Base-by-base conservation (phyloP, 2,329 filamentous ascomycete genomes). In the Ophiocordyceps unilateralis region DNA sequence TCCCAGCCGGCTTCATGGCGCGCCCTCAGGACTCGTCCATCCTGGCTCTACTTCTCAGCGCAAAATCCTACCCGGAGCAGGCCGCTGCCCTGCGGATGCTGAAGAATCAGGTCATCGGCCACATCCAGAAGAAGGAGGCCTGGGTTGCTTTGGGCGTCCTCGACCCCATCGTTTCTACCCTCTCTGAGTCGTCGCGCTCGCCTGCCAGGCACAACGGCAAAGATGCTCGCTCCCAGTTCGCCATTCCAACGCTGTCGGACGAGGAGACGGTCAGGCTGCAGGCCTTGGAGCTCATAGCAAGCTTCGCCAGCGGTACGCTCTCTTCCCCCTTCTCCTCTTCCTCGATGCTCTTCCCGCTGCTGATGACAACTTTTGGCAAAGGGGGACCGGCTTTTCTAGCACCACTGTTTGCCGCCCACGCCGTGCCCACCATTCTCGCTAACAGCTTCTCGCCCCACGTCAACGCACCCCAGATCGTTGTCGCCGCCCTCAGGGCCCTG, bases 81-180 rank as follows among this genome's bases (percentile, higher is more conserved):
- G 64, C 74, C 36, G 64, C 68, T 22, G 74, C 78, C 41, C 69
- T 95, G 39, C 76, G 79, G 49, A 68, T 70, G 37, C 66, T 98
- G 24, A 96, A 94, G 66, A 91, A 94, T 60, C 83, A 91, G 48
- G 73, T 93, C 40, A 78, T 94, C 46, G 91, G 91, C 21, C 86
- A 96, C 60, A 72, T 82, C 28, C 79, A 89, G 59, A 80, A 81
- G 58, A 98, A 98, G 62, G 81, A 89, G 61, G 63, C 76, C 44
- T 88, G 81, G 68, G 70, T 95, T 36, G 68, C 68, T 45, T 65
- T 75, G 43, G 88, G 88, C 17, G 68, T 84, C 23, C 61, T 91
- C 40, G 70, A 75, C 43, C 70, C 73, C 28, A 65, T 70, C 44
- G 69, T 68, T 54, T 63, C 56, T 51, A 67, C 66, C 47, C 66